These are phyloP conservation scores for Pelargonium fulgidum DNA, from an alignment of 441 rosid species.

Conservation along the genomic window DNA sequence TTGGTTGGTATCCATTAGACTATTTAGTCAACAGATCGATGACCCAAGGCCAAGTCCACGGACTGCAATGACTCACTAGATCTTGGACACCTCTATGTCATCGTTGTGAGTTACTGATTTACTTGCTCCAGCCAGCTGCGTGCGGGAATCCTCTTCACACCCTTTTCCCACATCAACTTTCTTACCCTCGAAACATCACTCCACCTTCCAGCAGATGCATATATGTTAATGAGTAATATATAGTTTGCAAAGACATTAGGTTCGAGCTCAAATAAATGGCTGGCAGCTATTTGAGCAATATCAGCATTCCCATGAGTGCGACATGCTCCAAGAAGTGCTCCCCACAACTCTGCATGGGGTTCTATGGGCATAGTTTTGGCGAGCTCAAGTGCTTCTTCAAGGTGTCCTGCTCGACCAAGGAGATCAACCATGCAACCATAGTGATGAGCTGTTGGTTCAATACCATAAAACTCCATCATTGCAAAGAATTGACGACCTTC, in stretches of 20 bases:
- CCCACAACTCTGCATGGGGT: slow-evolving; percentile 72
- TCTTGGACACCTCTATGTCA: too few relatives aligned
- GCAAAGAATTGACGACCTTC: slow-evolving; percentile 55
- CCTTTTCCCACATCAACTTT: slow-evolving; percentile 44
- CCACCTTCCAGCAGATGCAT: slow-evolving; percentile 59
- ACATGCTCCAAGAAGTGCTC: slow-evolving; percentile 85
- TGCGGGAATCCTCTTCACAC: slow-evolving; percentile 68
- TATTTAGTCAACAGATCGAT: slow-evolving; percentile 36
- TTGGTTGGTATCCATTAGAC: slow-evolving; percentile 46
- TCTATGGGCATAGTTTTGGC: slow-evolving; percentile 45
- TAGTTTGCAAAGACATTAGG: slow-evolving; percentile 63
- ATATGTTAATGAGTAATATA: slow-evolving; percentile 57
- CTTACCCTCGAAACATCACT: slow-evolving; percentile 42
- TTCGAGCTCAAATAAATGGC: slow-evolving; percentile 60
- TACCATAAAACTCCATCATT: slow-evolving; percentile 45
- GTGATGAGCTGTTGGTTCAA: slow-evolving; percentile 54
- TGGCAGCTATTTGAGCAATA: slow-evolving; percentile 61
- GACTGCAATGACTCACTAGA: slow-evolving; percentile 36
- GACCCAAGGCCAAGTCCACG: slow-evolving; percentile 35
- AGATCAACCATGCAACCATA: slow-evolving; percentile 79
- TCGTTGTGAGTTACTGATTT: slow-evolving; percentile 41
- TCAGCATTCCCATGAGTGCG: slow-evolving; percentile 57
- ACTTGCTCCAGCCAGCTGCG: slow-evolving; percentile 66
- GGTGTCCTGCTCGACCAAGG: slow-evolving; percentile 61
- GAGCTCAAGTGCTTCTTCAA: slow-evolving; percentile 60